Evolutionary conservation across 2,329 filamentous ascomycete genomes (phyloP).

Genomic region (Colletotrichum tropicicola): DNA sequence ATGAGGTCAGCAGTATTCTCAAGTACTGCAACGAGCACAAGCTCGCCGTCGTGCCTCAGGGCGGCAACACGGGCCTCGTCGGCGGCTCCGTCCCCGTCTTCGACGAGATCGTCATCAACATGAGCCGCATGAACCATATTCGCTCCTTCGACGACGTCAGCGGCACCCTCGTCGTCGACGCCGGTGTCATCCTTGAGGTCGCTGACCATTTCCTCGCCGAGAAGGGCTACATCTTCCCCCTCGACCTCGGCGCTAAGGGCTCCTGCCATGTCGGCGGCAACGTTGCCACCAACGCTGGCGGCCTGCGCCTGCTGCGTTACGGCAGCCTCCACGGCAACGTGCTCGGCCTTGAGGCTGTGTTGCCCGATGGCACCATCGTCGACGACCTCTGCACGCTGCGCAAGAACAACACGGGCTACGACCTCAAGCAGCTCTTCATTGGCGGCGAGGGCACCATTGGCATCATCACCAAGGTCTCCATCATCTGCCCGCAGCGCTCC

Average conservation of each 20-base stretch:
- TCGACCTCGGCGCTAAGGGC: slow-evolving; percentile 97
- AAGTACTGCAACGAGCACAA: slow-evolving; percentile 95
- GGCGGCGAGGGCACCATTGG: slow-evolving; percentile 95
- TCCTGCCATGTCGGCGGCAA: slow-evolving; percentile 97
- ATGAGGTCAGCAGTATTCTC: slow-evolving; percentile 90
- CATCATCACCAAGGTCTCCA: slow-evolving; percentile 89
- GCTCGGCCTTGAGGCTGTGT: slow-evolving; percentile 89
- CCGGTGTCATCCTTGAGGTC: slow-evolving; percentile 88
- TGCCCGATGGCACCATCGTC: slow-evolving; percentile 91
- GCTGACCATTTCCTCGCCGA: slow-evolving; percentile 88
- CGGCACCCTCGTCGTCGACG: slow-evolving; percentile 88
- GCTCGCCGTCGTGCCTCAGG: slow-evolving; percentile 95
- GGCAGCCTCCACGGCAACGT: slow-evolving; percentile 94
- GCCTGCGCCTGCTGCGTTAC: slow-evolving; percentile 88
- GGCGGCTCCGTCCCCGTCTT: slow-evolving; percentile 97
- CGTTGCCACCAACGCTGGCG: slow-evolving; percentile 94
- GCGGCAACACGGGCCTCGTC: slow-evolving; percentile 95
- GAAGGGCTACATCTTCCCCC: slow-evolving; percentile 87
- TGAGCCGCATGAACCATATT: slow-evolving; percentile 90
- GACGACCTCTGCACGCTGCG: slow-evolving; percentile 88
- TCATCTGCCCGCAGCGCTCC: slow-evolving; percentile 88
- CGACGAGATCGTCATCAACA: slow-evolving; percentile 95
- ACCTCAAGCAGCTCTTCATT: slow-evolving; percentile 96
- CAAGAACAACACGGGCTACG: slow-evolving; percentile 99
- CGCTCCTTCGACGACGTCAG: slow-evolving; percentile 93